A percentile compares a stretch with the other conserved stretches of the same genome.
Evolutionary conservation across 176 grass and related monocot genomes (phyloP).

Genomic region (Raddia guianensis): DNA sequence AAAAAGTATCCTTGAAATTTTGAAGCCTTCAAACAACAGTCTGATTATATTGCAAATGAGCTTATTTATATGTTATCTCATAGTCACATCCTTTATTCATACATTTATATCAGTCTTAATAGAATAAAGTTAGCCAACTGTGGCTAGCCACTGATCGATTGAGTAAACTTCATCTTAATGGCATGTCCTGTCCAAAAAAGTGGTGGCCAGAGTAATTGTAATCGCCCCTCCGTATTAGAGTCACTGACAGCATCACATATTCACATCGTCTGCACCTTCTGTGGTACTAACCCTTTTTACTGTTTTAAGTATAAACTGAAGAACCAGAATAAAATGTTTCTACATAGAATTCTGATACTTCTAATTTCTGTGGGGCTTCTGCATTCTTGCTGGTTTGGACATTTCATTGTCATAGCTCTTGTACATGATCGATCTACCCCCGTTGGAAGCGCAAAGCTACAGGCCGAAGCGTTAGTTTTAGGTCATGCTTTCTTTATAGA

Average conservation of each 20-base stretch:
- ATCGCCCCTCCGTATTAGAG: neutral
- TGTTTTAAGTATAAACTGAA: neutral
- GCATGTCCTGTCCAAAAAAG: constrained; percentile 5
- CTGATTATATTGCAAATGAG: no score
- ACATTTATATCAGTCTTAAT: neutral
- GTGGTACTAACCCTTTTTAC: neutral
- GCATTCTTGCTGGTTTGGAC: neutral
- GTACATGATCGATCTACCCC: no score
- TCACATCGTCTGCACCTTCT: constrained; percentile 21
- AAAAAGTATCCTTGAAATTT: neutral
- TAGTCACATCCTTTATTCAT: no score
- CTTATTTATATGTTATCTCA: no score
- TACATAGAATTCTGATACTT: no score
- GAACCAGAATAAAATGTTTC: neutral
- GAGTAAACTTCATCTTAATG: neutral
- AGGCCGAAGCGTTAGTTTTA: neutral
- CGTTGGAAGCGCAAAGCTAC: neutral
- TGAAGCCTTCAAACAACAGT: no score
- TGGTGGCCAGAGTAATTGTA: neutral
- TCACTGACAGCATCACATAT: constrained; percentile 15
- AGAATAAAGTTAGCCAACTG: neutral
- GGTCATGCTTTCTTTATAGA: neutral
- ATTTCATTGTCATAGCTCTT: constrained; percentile 13
- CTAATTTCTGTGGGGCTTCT: neutral
- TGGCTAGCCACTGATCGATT: neutral